Conservation (phyloP, 2,329 filamentous ascomycete genomes). For the Sporothrix protearum region DNA sequence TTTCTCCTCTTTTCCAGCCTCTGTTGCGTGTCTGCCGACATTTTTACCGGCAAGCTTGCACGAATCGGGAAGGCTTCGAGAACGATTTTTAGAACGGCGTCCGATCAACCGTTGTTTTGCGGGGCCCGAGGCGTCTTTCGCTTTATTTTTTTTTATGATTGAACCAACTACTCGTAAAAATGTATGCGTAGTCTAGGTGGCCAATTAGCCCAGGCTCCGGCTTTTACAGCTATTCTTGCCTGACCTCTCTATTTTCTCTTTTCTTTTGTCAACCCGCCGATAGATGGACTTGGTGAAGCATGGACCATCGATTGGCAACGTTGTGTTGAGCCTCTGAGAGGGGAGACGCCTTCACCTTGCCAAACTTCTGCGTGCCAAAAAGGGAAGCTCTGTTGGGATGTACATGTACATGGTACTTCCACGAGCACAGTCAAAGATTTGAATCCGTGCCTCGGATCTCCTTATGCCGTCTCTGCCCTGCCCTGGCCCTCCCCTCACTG, state of each 20-base stretch:
- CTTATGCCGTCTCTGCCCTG: slow-evolving; percentile 5
- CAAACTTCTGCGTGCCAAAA: background rate
- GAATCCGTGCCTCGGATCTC: background rate
- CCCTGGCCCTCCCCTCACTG: background rate
- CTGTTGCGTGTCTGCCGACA: background rate
- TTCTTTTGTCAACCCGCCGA: background rate
- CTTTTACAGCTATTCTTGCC: background rate
- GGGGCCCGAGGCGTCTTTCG: background rate
- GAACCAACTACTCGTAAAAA: background rate
- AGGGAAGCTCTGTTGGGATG: slow-evolving; percentile 3
- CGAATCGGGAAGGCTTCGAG: slow-evolving; percentile 9
- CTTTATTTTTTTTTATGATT: background rate
- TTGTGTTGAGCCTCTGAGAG: too few species aligned
- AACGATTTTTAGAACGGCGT: slow-evolving; percentile 13
- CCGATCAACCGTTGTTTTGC: background rate
- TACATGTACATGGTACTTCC: too few species aligned
- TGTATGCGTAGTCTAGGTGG: background rate
- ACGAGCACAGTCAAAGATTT: background rate
- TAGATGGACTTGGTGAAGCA: background rate
- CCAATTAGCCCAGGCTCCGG: background rate
- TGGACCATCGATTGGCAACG: background rate
- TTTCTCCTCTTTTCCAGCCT: background rate
- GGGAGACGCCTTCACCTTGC: background rate
- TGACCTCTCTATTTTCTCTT: background rate
- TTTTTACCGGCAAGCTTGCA: background rate